Evolutionary conservation across 2,329 filamentous ascomycete genomes (phyloP).

Genomic region (Paraphoma sp.): DNA sequence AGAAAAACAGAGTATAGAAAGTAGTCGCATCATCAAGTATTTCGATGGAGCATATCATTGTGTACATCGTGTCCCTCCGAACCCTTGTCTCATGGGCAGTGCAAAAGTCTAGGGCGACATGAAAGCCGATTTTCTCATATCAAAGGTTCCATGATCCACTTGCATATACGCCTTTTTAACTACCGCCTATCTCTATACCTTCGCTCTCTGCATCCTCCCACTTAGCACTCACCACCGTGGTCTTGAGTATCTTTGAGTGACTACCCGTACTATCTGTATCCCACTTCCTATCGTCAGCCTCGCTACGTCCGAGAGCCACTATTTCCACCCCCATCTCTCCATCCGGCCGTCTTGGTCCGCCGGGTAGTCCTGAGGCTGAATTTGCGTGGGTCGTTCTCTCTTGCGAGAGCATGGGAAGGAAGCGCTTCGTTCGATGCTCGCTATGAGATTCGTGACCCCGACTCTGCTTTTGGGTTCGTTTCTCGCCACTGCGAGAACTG

Average conservation of each 20-base stretch:
- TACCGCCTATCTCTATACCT: conserved; percentile 14
- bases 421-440: conserved; percentile 32
- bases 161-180: too few relatives aligned
- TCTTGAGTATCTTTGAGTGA: conserved; percentile 45
- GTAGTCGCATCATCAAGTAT: too few relatives aligned
- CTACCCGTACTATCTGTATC: conserved; percentile 42
- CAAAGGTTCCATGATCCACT: too few relatives aligned
- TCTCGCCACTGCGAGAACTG: conserved; percentile 14
- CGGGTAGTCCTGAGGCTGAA: conserved; percentile 44
- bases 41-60: too few relatives aligned
- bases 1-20: too few relatives aligned
- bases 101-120: not conserved
- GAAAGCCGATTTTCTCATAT: too few relatives aligned
- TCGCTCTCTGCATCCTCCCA: conserved; percentile 39
- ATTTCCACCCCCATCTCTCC: conserved; percentile 43
- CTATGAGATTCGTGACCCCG: conserved; percentile 23
- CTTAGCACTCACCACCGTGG: conserved; percentile 42
- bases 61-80: too few relatives aligned
- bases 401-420: conserved; percentile 38
- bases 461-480: conserved; percentile 1
- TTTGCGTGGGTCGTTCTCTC: conserved; percentile 37
- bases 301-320: conserved; percentile 23
- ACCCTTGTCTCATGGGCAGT: not conserved
- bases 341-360: conserved; percentile 37
- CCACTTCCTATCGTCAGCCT: conserved; percentile 32